Percentiles rank a stretch among this genome's conserved stretches.
Evolutionary conservation across 1,284 basidiomycete species (phyloP).

Genomic region (Cryptococcus sp.): DNA sequence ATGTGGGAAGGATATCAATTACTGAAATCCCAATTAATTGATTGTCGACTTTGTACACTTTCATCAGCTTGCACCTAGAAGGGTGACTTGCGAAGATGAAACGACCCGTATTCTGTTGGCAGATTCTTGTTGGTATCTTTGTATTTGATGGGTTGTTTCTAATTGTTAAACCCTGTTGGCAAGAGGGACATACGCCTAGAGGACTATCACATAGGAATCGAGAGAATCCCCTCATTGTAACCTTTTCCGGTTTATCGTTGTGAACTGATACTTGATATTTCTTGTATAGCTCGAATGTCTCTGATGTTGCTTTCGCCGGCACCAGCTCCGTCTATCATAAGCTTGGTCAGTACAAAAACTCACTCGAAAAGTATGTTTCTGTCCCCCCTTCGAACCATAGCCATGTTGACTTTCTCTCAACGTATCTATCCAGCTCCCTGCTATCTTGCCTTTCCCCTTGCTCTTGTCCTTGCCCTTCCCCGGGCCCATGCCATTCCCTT

Average conservation of each 20-base stretch:
- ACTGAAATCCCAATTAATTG: conserved; percentile 81
- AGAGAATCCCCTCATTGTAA: conserved; percentile 57
- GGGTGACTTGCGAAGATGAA: conserved; percentile 59
- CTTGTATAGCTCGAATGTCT: conserved; percentile 74
- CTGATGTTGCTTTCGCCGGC: conserved; percentile 66
- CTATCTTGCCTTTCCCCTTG: conserved; percentile 26
- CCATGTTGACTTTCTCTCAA: conserved; percentile 32
- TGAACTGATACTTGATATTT: conserved; percentile 76
- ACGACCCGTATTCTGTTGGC: conserved; percentile 71
- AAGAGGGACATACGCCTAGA: conserved; percentile 55
- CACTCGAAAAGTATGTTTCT: conserved; percentile 32
- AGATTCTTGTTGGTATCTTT: conserved; percentile 48
- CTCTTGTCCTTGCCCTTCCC: conserved; percentile 23
- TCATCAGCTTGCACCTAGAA: background rate
- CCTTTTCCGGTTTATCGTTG: conserved; percentile 56
- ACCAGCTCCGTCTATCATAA: conserved; percentile 62
- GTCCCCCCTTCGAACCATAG: conserved; percentile 8
- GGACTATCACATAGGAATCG: conserved; percentile 77
- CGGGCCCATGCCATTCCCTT: conserved; percentile 5
- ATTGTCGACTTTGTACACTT: conserved; percentile 72
- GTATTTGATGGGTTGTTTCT: conserved; percentile 15
- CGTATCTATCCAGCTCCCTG: conserved; percentile 10
- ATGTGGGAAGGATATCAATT: conserved; percentile 82
- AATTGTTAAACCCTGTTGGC: conserved; percentile 52
- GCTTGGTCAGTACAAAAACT: background rate